These are phyloP conservation scores for Camelina hispida DNA, from an alignment of 345 rosid species.

Conservation along the genomic window DNA sequence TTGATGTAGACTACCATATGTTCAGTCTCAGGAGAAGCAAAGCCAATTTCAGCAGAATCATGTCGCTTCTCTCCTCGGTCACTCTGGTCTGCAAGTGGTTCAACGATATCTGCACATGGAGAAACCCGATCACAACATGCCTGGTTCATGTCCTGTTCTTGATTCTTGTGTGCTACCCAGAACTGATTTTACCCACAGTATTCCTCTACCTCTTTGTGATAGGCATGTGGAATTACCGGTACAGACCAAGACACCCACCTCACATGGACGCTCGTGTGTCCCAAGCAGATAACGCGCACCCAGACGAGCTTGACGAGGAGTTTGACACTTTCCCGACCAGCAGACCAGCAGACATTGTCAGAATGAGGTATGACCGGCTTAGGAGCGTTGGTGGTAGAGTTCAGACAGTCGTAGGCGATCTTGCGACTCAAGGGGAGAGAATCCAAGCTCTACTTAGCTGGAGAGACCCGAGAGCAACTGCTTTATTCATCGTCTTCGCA, in stretches of 20 bases:
- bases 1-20: constrained; percentile 92
- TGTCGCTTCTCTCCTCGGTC: constrained; percentile 72
- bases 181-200: constrained; percentile 80
- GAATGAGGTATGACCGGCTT: constrained; percentile 84
- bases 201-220: constrained; percentile 89
- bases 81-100: constrained; percentile 79
- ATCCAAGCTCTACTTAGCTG: constrained; percentile 86
- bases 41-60: constrained; percentile 86
- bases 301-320: constrained; percentile 97
- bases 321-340: constrained; percentile 78
- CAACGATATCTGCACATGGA: constrained; percentile 79
- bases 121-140: constrained; percentile 82
- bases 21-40: constrained; percentile 93
- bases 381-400: constrained; percentile 84
- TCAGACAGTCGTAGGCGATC: constrained; percentile 85
- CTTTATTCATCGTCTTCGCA: constrained; percentile 75
- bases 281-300: constrained; percentile 65
- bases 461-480: constrained; percentile 94
- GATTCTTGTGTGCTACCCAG: constrained; percentile 89
- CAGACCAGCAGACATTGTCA: constrained; percentile 60
- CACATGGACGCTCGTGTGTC: constrained; percentile 91
- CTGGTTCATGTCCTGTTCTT: constrained; percentile 79
- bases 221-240: constrained; percentile 94
- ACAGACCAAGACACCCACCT: constrained; percentile 85
- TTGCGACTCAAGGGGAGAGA: constrained; percentile 93